Evolutionary conservation across 257 asterid genomes (phyloP).

Genomic region (Rauvolfia tetraphylla): DNA sequence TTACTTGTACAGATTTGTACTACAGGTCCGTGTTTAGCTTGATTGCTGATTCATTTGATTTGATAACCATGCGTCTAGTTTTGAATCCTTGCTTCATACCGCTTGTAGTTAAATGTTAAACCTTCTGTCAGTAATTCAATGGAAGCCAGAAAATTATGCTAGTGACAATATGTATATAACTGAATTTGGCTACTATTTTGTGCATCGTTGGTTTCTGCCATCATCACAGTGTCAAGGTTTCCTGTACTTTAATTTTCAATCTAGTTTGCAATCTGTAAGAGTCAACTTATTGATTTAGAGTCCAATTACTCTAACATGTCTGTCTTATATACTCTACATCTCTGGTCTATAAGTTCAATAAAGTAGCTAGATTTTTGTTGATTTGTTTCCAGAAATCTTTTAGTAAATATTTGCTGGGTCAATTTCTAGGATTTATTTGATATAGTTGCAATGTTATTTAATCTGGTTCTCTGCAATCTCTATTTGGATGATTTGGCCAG

Average conservation of each 20-base stretch:
- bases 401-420: not conserved
- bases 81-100: not conserved
- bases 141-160: not conserved
- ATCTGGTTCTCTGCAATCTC: not conserved
- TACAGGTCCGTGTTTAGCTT: conserved; percentile 38
- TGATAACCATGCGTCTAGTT: not conserved
- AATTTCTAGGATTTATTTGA: not conserved
- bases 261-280: not conserved
- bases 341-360: not conserved
- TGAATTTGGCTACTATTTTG: not conserved
- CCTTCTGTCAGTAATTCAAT: not conserved
- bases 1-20: conserved; percentile 38
- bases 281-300: too few species aligned
- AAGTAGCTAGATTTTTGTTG: not conserved
- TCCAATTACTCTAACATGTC: not conserved
- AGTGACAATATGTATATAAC: not conserved
- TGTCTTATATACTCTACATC: not conserved
- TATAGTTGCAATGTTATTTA: not conserved
- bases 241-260: not conserved
- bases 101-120: not conserved
- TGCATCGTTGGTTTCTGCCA: not conserved
- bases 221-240: not conserved
- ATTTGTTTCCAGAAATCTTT: not conserved
- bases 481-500: not conserved
- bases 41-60: not conserved